A percentile compares a stretch with the other conserved stretches of the same genome.
Evolutionary conservation across 208 protist species (phyloP).

Genomic region (Leishmania lainsoni): DNA sequence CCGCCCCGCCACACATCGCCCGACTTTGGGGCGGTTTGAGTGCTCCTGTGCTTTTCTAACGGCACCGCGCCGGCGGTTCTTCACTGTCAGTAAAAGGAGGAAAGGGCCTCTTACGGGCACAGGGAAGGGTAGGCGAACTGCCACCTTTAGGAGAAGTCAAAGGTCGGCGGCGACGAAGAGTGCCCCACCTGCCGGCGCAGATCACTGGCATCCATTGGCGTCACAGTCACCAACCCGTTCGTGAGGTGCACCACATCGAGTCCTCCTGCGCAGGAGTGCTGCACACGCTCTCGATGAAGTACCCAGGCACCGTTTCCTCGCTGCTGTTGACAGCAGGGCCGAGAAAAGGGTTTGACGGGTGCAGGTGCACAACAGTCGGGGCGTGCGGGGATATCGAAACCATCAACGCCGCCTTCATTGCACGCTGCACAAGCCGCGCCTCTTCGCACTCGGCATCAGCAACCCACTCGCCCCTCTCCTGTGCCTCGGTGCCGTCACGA

Average conservation of each 20-base stretch:
- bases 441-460: not conserved
- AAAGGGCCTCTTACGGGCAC: not conserved
- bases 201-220: conserved; percentile 5
- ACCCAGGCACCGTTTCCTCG: conserved; percentile 1
- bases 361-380: conserved; percentile 10
- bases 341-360: conserved; percentile 23
- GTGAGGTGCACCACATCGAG: conserved; percentile 8
- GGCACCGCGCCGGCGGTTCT: not conserved
- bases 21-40: not conserved
- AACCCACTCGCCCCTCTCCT: not conserved
- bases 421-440: not conserved
- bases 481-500: not conserved
- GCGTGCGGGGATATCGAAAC: not conserved
- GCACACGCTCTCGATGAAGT: not conserved
- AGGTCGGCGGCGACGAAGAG: not conserved
- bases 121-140: not conserved
- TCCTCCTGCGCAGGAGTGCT: not conserved
- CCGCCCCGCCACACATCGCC: not conserved
- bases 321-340: not conserved
- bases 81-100: not conserved
- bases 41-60: not conserved
- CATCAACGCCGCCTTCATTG: conserved; percentile 11
- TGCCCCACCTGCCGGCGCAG: not conserved
- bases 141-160: not conserved
- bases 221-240: conserved; percentile 22